Base-by-base conservation (phyloP, 768 basidiomycete genomes). In the Calocybe cyanea region DNA sequence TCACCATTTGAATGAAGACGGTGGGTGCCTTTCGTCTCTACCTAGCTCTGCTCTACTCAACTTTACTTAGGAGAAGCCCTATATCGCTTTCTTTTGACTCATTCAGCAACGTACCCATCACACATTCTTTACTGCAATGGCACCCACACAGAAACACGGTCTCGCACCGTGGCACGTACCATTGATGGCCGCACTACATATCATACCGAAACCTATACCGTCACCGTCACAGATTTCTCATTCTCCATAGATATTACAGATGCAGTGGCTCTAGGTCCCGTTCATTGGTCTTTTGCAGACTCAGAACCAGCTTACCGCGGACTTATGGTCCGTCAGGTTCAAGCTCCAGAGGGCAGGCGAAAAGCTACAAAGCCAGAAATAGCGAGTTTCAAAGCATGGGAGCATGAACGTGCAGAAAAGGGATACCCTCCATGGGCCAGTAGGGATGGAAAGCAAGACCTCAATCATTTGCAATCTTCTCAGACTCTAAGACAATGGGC, bases 401-500 rank as follows among this genome's bases (percentile, higher is more conserved):
- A 65, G 3, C 57, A 61, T 25, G 70, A 78, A 38, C 70, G 77
- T 21, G 49, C 52, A 30, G 63, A 55, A n/a, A 60, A 63, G 28
- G 85, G 86, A 1, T 66, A 78, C 13, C 71, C 74, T 1, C 72
- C 74, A 7, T 77, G 75, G 75, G 58, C 64, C 14, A 48, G 47
- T n/a, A 53, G 52, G 23, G 55, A 61, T 10, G 57, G 48, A 36
- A 41, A 31, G 15, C 47, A 32, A 9, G 53, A 46, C 11, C 33
- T 31, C 2, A 37, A 45, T 11, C 47, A 43, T 6, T 60, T 83
- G 35, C 71, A 66, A 45, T 83, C 81, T 2, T 80, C 80, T 13
- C 78, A 76, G 64, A 75, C 81, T 0, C 58, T 90, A 34, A 69
- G 85, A 24, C 73, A 84, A 48, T 92, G 90, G 90, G 87, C 87